Percentiles rank a stretch among this genome's conserved stretches.
These are phyloP conservation scores for Ceriops tagal DNA, from an alignment of 345 rosid genomes.

Conservation along the genomic window DNA sequence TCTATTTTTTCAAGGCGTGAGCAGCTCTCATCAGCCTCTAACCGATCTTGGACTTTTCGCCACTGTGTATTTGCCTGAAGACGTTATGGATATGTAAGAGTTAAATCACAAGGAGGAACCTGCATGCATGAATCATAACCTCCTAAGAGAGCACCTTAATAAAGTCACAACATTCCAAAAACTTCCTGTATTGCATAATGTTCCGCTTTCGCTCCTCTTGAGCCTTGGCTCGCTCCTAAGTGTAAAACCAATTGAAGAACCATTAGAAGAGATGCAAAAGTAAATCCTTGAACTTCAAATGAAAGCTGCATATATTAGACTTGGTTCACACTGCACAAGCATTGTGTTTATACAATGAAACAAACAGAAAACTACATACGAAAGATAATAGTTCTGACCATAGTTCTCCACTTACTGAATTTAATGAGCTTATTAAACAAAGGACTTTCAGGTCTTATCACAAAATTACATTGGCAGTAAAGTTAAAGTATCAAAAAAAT, in stretches of 20 bases:
- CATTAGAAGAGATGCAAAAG: slow-evolving; percentile 2
- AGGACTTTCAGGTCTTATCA: too few species aligned
- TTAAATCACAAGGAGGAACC: slow-evolving; percentile 7
- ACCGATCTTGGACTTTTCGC: slow-evolving; percentile 92
- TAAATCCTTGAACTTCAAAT: slow-evolving; percentile 3
- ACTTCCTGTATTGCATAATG: slow-evolving; percentile 62
- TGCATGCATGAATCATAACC: slow-evolving; percentile 12
- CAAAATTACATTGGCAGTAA: too few species aligned
- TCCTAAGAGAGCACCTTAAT: slow-evolving; percentile 56
- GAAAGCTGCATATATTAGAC: not conserved
- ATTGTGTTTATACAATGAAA: too few species aligned
- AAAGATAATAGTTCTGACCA: too few species aligned
- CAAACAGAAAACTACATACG: too few species aligned
- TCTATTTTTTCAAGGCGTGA: slow-evolving; percentile 84
- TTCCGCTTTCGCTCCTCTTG: slow-evolving; percentile 74
- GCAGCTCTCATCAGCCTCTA: slow-evolving; percentile 93
- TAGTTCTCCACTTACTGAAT: too few species aligned
- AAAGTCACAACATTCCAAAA: slow-evolving; percentile 84
- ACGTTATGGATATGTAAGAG: slow-evolving; percentile 17
- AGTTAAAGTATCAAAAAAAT: too few species aligned
- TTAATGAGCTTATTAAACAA: too few species aligned
- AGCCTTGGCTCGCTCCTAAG: slow-evolving; percentile 67
- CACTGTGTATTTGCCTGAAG: slow-evolving; percentile 82
- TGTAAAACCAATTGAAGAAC: slow-evolving; percentile 27
- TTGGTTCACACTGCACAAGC: too few species aligned